These are phyloP conservation scores for Myochromella boudieri DNA, from an alignment of 768 basidiomycete species.

Conservation along the genomic window DNA sequence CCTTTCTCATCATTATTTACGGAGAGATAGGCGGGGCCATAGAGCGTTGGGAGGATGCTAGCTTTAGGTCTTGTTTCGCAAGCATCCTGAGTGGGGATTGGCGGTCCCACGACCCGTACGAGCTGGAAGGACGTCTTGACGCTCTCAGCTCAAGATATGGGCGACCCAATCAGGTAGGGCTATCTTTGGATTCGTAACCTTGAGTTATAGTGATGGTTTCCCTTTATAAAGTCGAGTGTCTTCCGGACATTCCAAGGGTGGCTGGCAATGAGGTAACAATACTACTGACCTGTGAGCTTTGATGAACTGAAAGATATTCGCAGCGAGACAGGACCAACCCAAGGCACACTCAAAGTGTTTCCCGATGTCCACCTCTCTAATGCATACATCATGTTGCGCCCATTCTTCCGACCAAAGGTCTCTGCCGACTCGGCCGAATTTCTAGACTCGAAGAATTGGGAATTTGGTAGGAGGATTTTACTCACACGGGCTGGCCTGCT, in stretches of 20 bases:
- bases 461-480: constrained; percentile 35
- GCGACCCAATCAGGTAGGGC: constrained; percentile 45
- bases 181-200: neutral
- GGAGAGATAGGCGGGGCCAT: constrained; percentile 59
- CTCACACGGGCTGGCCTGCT: too few species aligned
- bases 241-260: constrained; percentile 78
- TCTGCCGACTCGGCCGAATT: constrained; percentile 38
- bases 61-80: constrained; percentile 57
- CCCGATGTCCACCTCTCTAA: constrained; percentile 67
- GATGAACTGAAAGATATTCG: neutral
- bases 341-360: constrained; percentile 71
- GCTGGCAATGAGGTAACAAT: constrained; percentile 60
- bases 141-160: constrained; percentile 67
- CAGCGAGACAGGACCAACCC: constrained; percentile 64
- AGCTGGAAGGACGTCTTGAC: constrained; percentile 55
- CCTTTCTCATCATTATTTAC: neutral
- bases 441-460: constrained; percentile 54
- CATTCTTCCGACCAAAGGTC: constrained; percentile 65
- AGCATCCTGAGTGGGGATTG: constrained; percentile 64
- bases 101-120: constrained; percentile 67
- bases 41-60: constrained; percentile 72
- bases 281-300: neutral
- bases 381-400: constrained; percentile 71
- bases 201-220: neutral
- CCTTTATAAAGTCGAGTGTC: constrained; percentile 36